These are phyloP conservation scores for Astrothelium macrocarpum DNA, from an alignment of 495 filamentous ascomycete species.

Conservation along the genomic window DNA sequence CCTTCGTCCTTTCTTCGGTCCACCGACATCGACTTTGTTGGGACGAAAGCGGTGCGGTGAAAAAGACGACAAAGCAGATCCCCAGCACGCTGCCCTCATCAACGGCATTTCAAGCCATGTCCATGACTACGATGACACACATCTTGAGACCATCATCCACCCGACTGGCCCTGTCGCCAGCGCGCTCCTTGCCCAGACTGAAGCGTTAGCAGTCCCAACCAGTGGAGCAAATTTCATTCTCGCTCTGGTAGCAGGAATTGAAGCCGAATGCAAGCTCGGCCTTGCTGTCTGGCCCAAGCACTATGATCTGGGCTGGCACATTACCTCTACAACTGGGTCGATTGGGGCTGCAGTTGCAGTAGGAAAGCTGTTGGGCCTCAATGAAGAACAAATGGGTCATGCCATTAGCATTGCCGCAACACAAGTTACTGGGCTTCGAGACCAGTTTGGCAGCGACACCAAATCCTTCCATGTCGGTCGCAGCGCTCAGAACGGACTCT, in stretches of 20 bases:
- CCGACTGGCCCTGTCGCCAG: slow-evolving; percentile 43
- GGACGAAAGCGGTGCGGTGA: slow-evolving; percentile 15
- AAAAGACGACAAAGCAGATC: slow-evolving; percentile 33
- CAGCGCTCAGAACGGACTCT: slow-evolving; percentile 41
- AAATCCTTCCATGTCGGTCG: slow-evolving; percentile 47
- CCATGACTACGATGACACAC: slow-evolving; percentile 50
- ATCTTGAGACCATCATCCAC: slow-evolving; percentile 48
- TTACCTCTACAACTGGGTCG: slow-evolving; percentile 43
- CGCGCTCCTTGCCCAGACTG: slow-evolving; percentile 39
- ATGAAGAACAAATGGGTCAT: slow-evolving; percentile 34
- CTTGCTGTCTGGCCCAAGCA: slow-evolving; percentile 44
- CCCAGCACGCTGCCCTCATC: slow-evolving; percentile 43
- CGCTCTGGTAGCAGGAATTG: slow-evolving; percentile 44
- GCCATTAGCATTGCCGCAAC: slow-evolving; percentile 45
- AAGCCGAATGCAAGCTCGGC: slow-evolving; percentile 43
- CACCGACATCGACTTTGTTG: slow-evolving; percentile 36
- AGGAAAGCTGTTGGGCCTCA: slow-evolving; percentile 36
- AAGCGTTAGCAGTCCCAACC: slow-evolving; percentile 29
- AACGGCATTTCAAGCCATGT: slow-evolving; percentile 48
- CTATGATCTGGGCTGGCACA: slow-evolving; percentile 50
- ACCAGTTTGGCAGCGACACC: slow-evolving; percentile 46
- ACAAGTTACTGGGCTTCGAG: slow-evolving; percentile 43
- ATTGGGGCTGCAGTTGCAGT: slow-evolving; percentile 45
- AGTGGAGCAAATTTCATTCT: slow-evolving; percentile 39
- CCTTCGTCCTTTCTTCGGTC: slow-evolving; percentile 38